A percentile compares a stretch with the other conserved stretches of the same genome.
Conservation (phyloP, 805 yeast species). For the Yamadazyma philogaea region DNA sequence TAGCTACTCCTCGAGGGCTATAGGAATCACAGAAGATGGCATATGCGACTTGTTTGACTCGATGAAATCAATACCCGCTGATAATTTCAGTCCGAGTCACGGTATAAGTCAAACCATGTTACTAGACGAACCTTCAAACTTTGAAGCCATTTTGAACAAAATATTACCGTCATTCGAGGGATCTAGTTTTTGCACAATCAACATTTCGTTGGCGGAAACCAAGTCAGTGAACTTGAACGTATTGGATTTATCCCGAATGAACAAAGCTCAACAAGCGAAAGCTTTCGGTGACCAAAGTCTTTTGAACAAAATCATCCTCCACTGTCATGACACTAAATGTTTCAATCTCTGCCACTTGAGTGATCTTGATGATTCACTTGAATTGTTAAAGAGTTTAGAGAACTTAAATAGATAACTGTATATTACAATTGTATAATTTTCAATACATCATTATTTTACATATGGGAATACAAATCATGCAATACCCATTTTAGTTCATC, state of each 20-base stretch:
- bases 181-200: conserved; percentile 1
- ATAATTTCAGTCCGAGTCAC: not conserved
- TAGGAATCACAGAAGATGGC: conserved; percentile 5
- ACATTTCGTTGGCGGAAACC: not conserved
- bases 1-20: conserved; percentile 10
- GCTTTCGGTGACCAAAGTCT: not conserved
- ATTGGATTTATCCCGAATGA: conserved; percentile 1
- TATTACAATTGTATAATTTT: conserved; percentile 9
- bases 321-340: conserved; percentile 3
- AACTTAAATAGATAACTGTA: conserved; percentile 4
- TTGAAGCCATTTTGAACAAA: conserved; percentile 9
- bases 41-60: conserved; percentile 14
- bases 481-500: conserved; percentile 72
- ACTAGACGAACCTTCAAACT: conserved; percentile 13
- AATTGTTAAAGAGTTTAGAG: conserved; percentile 3
- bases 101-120: conserved; percentile 13
- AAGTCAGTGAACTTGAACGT: not conserved
- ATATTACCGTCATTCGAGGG: conserved; percentile 1
- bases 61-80: not conserved
- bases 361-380: not conserved
- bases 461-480: conserved; percentile 57
- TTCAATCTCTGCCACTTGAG: conserved; percentile 3
- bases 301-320: not conserved
- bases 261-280: not conserved
- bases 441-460: conserved; percentile 9